Base-by-base conservation (phyloP, 148 eudicot genomes). In the Camellia sinensis region DNA sequence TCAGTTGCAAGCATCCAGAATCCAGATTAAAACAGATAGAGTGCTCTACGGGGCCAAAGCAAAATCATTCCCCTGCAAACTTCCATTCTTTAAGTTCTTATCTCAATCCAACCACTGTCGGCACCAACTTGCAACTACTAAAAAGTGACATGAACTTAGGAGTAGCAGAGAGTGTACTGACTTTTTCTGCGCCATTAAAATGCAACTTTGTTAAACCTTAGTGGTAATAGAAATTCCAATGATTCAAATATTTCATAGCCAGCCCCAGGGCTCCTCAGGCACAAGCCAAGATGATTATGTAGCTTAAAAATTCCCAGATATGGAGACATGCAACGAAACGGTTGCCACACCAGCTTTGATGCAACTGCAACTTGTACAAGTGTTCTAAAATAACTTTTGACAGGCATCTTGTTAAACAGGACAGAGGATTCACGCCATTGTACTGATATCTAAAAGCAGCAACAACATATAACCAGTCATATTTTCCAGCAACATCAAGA, bases 61-160 rank as follows among this genome's bases (percentile, higher is more conserved):
- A 54, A 78, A 59, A 63, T 60, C 52, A 3, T 61, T 21, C 19
- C 13, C 21, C 10, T 40, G 3, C 22, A 41, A 45, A 79, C 22
- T 60, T 46, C 11, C 10, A 8, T 54, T 54, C 57, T 6, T 22
- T 14, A 17, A n/a, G 22, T 52, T 57, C 17, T 57, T 71, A 54
- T 61, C 5, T 11, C 52, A 17, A 14, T 40, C 53, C 61, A 71
- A 80, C 15, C 66, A 78, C 74, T 37, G 52, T 70, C 22, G 48
- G 29, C 62, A 8, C 57, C 70, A 80, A 71, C 18, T 72, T 71
- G 11, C 1, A 64, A 56, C 22, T 43, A 63, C 75, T 46, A 73
- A 61, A 46, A 59, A 45, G 10, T 19, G 10, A 22, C 46, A 71
- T 54, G 1, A 54, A 54, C 57, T 54, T 54, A 8, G 10, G 57